Percentiles rank a stretch among this genome's conserved stretches.
Evolutionary conservation across 257 asterid species (phyloP).

Genomic region (Salvia miltiorrhiza): DNA sequence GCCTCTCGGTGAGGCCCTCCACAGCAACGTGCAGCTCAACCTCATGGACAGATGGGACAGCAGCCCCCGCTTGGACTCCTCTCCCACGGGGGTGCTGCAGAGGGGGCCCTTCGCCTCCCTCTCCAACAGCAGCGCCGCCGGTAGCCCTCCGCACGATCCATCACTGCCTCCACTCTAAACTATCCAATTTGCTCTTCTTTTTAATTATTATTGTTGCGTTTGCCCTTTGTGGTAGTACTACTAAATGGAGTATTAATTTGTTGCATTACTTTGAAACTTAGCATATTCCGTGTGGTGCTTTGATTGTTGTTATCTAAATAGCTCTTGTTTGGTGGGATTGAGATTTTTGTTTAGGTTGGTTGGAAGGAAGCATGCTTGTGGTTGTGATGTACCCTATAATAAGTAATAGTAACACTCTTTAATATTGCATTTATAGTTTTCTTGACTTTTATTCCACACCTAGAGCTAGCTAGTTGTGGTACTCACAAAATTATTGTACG

Average conservation of each 20-base stretch:
- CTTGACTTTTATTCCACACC: not conserved
- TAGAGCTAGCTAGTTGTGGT: too few relatives aligned
- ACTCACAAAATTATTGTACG: not conserved
- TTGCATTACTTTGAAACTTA: not conserved
- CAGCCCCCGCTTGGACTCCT: conserved; percentile 49
- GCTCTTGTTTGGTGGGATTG: conserved; percentile 15
- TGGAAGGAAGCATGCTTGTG: conserved; percentile 52
- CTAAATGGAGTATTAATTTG: too few relatives aligned
- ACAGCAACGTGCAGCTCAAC: conserved; percentile 47
- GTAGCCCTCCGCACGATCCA: conserved; percentile 60
- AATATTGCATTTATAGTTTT: not conserved
- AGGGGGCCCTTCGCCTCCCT: conserved; percentile 59
- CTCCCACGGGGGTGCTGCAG: conserved; percentile 91
- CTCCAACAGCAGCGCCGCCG: conserved; percentile 76
- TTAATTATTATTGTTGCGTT: too few relatives aligned
- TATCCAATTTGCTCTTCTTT: too few relatives aligned
- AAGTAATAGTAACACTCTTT: not conserved
- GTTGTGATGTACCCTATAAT: conserved; percentile 24
- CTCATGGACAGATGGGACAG: conserved; percentile 67
- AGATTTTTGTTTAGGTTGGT: conserved; percentile 35
- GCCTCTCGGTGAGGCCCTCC: conserved; percentile 90
- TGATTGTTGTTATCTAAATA: not conserved
- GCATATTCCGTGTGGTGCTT: not conserved
- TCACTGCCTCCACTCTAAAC: conserved; percentile 43
- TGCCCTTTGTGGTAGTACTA: not conserved